phyloP scores from a whole-genome alignment of 2,329 filamentous ascomycete species.

The Sclerotinia subarctica region DNA sequence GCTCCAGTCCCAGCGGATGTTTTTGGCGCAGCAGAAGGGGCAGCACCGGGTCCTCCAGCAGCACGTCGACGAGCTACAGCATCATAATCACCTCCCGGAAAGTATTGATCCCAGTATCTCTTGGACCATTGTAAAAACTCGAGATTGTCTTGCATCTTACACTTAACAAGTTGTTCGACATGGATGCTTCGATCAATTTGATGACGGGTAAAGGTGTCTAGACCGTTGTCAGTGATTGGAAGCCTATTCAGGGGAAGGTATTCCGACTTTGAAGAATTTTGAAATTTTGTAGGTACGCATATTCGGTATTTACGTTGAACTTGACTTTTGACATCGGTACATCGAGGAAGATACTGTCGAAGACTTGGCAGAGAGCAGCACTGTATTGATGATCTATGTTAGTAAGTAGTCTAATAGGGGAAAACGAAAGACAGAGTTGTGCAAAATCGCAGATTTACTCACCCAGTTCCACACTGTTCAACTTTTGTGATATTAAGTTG shows the following conservation, averaged over 20 bases:
- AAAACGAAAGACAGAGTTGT: conserved; percentile 26
- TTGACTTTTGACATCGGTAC: conserved; percentile 94
- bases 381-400: conserved; percentile 46
- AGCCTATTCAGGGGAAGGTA: conserved; percentile 17
- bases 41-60: conserved; percentile 55
- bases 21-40: conserved; percentile 48
- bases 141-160: conserved; percentile 99
- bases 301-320: conserved; percentile 97
- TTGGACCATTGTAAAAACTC: conserved; percentile 98
- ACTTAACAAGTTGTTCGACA: conserved; percentile 87
- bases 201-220: conserved; percentile 82
- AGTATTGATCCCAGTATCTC: conserved; percentile 97
- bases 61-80: conserved; percentile 82
- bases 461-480: conserved; percentile 99
- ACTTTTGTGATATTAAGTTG: conserved; percentile 98
- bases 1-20: conserved; percentile 43
- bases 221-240: conserved; percentile 19
- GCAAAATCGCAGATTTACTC: conserved; percentile 44
- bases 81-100: conserved; percentile 95
- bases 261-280: conserved; percentile 85
- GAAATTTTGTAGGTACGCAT: conserved; percentile 97
- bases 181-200: conserved; percentile 85
- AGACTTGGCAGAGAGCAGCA: conserved; percentile 93
- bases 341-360: conserved; percentile 96
- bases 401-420: conserved; percentile 25